Percentiles rank a stretch among this genome's conserved stretches.
These are phyloP conservation scores for Botrytis tulipae DNA, from an alignment of 2,329 filamentous ascomycete genomes.

Conservation along the genomic window DNA sequence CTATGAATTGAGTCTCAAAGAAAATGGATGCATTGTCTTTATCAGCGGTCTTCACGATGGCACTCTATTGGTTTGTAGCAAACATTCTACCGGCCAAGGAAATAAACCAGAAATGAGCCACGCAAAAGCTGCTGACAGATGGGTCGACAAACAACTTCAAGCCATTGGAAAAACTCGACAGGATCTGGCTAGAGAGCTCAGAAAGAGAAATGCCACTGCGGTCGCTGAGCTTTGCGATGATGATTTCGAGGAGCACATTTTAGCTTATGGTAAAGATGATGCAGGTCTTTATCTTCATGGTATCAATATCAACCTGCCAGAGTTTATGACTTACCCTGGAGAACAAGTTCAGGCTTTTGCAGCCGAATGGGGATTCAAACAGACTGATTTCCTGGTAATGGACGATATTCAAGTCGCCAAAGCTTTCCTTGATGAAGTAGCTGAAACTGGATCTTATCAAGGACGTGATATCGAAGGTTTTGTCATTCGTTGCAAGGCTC, in stretches of 20 bases:
- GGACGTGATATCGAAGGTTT: slow-evolving; percentile 96
- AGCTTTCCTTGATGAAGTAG: slow-evolving; percentile 77
- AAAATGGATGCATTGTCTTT: slow-evolving; percentile 99
- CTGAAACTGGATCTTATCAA: slow-evolving; percentile 84
- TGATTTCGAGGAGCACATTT: slow-evolving; percentile 92
- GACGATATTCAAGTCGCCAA: slow-evolving; percentile 73
- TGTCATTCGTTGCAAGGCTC: slow-evolving; percentile 80
- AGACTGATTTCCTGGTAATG: slow-evolving; percentile 77
- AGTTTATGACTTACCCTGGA: slow-evolving; percentile 85
- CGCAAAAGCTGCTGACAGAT: slow-evolving; percentile 76
- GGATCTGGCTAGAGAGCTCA: slow-evolving; percentile 74
- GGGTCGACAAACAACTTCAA: slow-evolving; percentile 76
- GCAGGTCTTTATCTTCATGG: slow-evolving; percentile 94
- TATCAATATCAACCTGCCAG: slow-evolving; percentile 90
- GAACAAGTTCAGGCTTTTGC: slow-evolving; percentile 85
- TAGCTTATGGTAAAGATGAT: slow-evolving; percentile 78
- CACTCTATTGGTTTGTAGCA: slow-evolving; percentile 93
- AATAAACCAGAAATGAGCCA: slow-evolving; percentile 67
- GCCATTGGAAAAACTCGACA: slow-evolving; percentile 73
- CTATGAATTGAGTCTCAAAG: slow-evolving; percentile 94
- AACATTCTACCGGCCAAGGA: slow-evolving; percentile 89
- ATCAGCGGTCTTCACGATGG: slow-evolving; percentile 87
- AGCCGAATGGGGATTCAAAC: slow-evolving; percentile 88
- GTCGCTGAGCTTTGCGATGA: slow-evolving; percentile 97
- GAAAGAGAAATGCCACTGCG: slow-evolving; percentile 82